Base-by-base conservation (phyloP, 2,329 filamentous ascomycete species). In the Penicillium crustosum region DNA sequence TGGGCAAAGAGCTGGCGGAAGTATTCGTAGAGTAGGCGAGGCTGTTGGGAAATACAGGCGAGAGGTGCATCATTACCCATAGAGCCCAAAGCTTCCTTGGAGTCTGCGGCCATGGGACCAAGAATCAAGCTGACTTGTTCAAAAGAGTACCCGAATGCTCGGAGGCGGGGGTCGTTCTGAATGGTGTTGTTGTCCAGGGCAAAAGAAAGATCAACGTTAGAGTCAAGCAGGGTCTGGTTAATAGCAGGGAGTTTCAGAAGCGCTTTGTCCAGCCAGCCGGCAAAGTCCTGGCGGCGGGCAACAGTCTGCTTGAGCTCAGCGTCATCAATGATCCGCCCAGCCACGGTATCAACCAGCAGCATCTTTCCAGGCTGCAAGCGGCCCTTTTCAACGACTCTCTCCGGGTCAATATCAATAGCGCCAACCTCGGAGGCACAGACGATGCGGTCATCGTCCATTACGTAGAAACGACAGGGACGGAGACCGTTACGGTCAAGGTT, bases 1-100 rank as follows among this genome's bases (percentile, higher is more conserved):
- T 97, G 93, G 10, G 93, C 93, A 75, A 97, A 97, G 43, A 97
- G 87, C 80, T 97, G 91, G 62, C 93, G 88, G 88, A 97, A 97
- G 79, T 97, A 97, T 76, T 97, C 93, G 75, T 90, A 96, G 21
- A 97, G 84, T 53, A 96, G 82, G 66, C 93, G 90, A 66, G 93
- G 92, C 62, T 93, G 90, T 64, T 90, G 85, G n/a, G 93, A 90
- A 73, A 97, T 82, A 75, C 92, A 96, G 53, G 93, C 93, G 63
- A 97, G 81, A 43, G 93, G 93, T 44, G 90, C 91, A 80, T 97
- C 93, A 73, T 97, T 97, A 68, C 93, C 93, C 93, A 97, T 97
- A 59, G 93, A 97, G 41, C 93, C 93, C 53, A 97, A 83, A 43
- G 93, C 93, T 77, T 97, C 93, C 79, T 97, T 97, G 60, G 95